A percentile compares a stretch with the other conserved stretches of the same genome.
Conservation (phyloP, 352 stramenopile genomes). For the Phytopythium sindhum region DNA sequence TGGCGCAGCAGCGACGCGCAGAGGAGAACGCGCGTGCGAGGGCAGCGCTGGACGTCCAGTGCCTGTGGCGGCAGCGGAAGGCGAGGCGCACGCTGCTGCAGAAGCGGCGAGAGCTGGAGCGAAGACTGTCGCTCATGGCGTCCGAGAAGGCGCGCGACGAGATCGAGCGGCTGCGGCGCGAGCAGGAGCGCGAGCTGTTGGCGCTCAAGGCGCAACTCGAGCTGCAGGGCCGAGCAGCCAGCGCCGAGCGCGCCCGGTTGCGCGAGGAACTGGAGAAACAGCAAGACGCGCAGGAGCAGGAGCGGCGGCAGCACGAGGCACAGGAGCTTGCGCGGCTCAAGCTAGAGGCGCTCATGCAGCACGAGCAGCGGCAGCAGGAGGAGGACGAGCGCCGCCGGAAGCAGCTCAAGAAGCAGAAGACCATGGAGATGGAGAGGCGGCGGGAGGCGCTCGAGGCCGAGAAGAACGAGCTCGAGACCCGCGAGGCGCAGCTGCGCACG, state of each 20-base stretch:
- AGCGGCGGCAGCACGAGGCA: conserved; percentile 39
- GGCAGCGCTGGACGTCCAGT: conserved; percentile 68
- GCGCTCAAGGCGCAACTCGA: conserved; percentile 65
- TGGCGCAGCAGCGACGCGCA: conserved; percentile 12
- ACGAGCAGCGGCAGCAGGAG: conserved; percentile 33
- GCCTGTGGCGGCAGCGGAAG: conserved; percentile 39
- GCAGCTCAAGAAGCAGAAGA: conserved; percentile 2
- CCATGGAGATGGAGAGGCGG: conserved; percentile 23
- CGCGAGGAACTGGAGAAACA: conserved; percentile 40
- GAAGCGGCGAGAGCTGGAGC: conserved; percentile 68
- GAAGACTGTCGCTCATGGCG: conserved; percentile 75
- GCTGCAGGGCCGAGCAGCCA: conserved; percentile 48
- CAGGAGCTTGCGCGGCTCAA: conserved; percentile 52
- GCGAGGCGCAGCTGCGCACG: conserved; percentile 41
- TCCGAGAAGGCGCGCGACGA: conserved; percentile 78
- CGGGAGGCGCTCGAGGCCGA: conserved; percentile 43
- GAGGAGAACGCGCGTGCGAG: conserved; percentile 33
- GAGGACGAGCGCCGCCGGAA: conserved; percentile 32
- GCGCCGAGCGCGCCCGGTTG: conserved; percentile 40
- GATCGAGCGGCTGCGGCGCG: conserved; percentile 65
- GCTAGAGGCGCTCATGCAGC: conserved; percentile 56
- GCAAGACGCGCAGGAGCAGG: conserved; percentile 36
- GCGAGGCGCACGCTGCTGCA: conserved; percentile 37
- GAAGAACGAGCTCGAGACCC: conserved; percentile 33
- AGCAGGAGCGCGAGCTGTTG: conserved; percentile 69